Base-by-base conservation (phyloP, 2,329 filamentous ascomycete species). In the Rhinocladiella mackenziei region DNA sequence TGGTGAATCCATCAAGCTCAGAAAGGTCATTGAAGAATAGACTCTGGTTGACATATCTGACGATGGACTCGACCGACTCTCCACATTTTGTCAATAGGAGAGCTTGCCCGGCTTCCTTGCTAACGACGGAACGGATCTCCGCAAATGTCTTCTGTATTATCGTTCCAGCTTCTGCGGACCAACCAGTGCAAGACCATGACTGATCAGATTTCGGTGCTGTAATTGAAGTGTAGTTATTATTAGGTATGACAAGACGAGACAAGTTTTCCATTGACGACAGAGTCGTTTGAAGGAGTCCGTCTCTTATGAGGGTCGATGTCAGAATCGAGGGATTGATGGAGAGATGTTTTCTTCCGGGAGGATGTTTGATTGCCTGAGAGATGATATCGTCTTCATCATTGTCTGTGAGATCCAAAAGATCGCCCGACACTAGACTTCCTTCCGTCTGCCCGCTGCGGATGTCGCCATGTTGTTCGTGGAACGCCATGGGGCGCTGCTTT, bases 401-500 rank as follows among this genome's bases (percentile, higher is more conserved):
- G 2, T 36, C 18, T 9, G 7, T 25, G 8, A 39, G 35, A 25
- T 18, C 26, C 3, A 34, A 18, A 10, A 38, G 26, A 22, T 22
- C 32, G 18, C 15, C 32, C 18, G 18, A 9, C 32, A 22, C 9
- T n/a, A n/a, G 17, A 14, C 18, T 35, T n/a, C n/a, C n/a, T n/a
- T n/a, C n/a, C n/a, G n/a, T n/a, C n/a, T n/a, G n/a, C n/a, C n/a
- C 17, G n/a, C n/a, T n/a, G n/a, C n/a, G n/a, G 14, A 17, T 20
- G 31, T 23, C 23, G 25, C 15, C 25, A 14, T 8, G 14, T 10
- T 33, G 37, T 30, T 10, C 17, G 14, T 22, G 8, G n/a, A 47
- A 39, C 8, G 43, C 20, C 14, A 34, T 23, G 3, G 48, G 48
- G 14, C 25, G 31, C 26, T 33, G 43, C 32, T 51, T 51, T 30